Base-by-base conservation (phyloP, 176 grass and related monocot genomes). In the Elymus sibiricus region DNA sequence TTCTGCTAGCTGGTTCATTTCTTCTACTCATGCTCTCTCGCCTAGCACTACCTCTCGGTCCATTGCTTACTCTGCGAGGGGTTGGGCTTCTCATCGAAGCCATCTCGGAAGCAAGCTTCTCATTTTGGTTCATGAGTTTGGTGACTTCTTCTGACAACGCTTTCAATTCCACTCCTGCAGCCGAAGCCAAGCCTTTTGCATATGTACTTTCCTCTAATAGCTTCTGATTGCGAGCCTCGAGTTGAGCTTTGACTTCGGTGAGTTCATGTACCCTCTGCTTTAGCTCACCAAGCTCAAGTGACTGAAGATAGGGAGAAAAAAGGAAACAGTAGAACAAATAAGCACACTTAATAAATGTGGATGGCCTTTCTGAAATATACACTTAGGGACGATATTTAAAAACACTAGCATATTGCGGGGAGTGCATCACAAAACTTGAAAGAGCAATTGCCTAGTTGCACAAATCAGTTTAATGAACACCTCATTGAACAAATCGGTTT, bases 121-220 rank as follows among this genome's bases (percentile, higher is more conserved):
- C 97, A 83, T 99, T 99, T 56, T 99, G 97, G 89, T 93, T 94
- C 97, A 99, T 99, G 66, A 99, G 92, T 87, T 99, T 99, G 55
- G 92, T 97, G 43, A 99, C 94, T 92, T 99, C 97, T 90, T 99
- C 97, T 24, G 97, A 99, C 35, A 99, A 84, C 0, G 94, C 97
- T 74, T 99, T 99, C 87, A 99, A 89, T 88, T 99, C 97, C 21
- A 99, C 92, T 26, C 94, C 97, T 25, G 97, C 97, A 87, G 97
- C 97, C 63, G 97, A 96, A 64, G 97, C 97, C 70, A 99, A 88
- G 16, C 94, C 94, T 93, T 94, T 99, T 7, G 97, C 97, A 31
- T 99, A 99, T 58, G 92, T 88, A 83, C 97, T 93, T 94, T 99
- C 96, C 83, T 98, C 96, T 32, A 85, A 82, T 79, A 98, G 35